Evolutionary conservation across 805 yeast species (phyloP).

Genomic region (Schwanniomyces vanrijiae): DNA sequence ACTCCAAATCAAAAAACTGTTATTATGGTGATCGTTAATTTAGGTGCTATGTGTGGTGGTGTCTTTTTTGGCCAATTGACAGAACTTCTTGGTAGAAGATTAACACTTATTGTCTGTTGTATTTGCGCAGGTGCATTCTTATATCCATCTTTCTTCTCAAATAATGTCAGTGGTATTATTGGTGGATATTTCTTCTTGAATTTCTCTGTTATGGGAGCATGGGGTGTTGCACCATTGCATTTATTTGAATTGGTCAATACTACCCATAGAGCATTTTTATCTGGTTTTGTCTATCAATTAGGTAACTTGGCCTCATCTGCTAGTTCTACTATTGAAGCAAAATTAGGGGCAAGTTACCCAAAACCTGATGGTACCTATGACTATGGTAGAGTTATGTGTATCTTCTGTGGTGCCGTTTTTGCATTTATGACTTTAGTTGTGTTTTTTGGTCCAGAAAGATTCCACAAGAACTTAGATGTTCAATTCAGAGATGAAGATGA

Average conservation of each 20-base stretch:
- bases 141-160: constrained; percentile 36
- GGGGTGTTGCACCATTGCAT: constrained; percentile 68
- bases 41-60: constrained; percentile 43
- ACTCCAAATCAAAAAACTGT: constrained; percentile 34
- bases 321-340: constrained; percentile 65
- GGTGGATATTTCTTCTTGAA: constrained; percentile 63
- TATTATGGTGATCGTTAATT: constrained; percentile 37
- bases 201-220: constrained; percentile 65
- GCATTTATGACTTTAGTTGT: constrained; percentile 49
- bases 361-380: constrained; percentile 35
- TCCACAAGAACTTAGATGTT: constrained; percentile 3
- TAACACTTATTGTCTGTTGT: constrained; percentile 29
- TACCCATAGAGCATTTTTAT: constrained; percentile 60
- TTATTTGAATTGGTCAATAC: constrained; percentile 62
- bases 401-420: constrained; percentile 62
- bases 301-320: constrained; percentile 70
- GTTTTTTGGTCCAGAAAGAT: constrained; percentile 60
- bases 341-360: constrained; percentile 54
- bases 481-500: background rate
- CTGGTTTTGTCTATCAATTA: constrained; percentile 64
- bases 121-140: constrained; percentile 37
- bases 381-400: constrained; percentile 63
- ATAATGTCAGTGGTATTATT: constrained; percentile 43
- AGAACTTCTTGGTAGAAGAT: constrained; percentile 36
- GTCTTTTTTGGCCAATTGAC: constrained; percentile 46